phyloP scores from a whole-genome alignment of 2,329 filamentous ascomycete genomes.

The Colletotrichum godetiae region DNA sequence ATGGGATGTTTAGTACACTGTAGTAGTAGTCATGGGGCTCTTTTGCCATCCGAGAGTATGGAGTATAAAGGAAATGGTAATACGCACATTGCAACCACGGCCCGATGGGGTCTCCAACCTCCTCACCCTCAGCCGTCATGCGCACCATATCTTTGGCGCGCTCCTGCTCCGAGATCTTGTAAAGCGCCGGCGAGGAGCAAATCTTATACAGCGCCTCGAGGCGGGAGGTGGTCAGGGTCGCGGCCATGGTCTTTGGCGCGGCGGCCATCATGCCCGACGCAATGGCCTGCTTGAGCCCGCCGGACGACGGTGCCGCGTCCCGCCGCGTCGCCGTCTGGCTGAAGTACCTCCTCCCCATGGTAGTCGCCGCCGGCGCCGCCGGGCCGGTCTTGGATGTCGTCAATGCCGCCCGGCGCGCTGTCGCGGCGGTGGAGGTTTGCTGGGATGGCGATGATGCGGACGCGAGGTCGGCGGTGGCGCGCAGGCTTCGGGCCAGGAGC shows the following conservation, averaged over 20 bases:
- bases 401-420: slow-evolving; percentile 7
- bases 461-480: slow-evolving; percentile 29
- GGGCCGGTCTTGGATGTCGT: slow-evolving; percentile 1
- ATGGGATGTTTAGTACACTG: background rate
- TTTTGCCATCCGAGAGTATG: background rate
- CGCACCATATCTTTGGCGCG: slow-evolving; percentile 75
- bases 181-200: slow-evolving; percentile 79
- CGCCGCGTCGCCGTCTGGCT: slow-evolving; percentile 47
- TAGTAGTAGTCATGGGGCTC: too few species aligned
- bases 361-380: background rate
- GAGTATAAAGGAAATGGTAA: background rate
- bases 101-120: slow-evolving; percentile 79
- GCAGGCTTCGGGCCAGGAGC: slow-evolving; percentile 47
- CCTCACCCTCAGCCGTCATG: slow-evolving; percentile 81
- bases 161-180: slow-evolving; percentile 76
- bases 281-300: slow-evolving; percentile 26
- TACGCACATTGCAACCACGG: slow-evolving; percentile 85
- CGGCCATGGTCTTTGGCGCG: slow-evolving; percentile 34
- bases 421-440: slow-evolving; percentile 5
- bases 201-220: slow-evolving; percentile 78
- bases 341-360: slow-evolving; percentile 47
- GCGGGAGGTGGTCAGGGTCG: slow-evolving; percentile 26
- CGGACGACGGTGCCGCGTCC: background rate
- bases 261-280: slow-evolving; percentile 27
- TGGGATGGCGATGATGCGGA: slow-evolving; percentile 28